These are phyloP conservation scores for Penicillium sp. DNA, from an alignment of 2,329 filamentous ascomycete genomes.

Conservation along the genomic window DNA sequence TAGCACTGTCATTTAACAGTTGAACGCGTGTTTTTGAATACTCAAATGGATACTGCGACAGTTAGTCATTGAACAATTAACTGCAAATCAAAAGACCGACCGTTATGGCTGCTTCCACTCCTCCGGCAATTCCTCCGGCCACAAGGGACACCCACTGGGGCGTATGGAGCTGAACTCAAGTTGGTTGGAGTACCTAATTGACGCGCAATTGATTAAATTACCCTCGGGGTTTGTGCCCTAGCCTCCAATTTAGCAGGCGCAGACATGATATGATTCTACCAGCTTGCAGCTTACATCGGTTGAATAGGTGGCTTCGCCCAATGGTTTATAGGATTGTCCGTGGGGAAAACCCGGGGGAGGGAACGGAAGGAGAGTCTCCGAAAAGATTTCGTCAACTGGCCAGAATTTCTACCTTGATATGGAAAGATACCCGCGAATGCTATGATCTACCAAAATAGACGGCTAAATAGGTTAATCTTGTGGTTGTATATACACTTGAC, in stretches of 20 bases:
- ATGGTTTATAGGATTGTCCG: not conserved
- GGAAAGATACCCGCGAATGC: no score
- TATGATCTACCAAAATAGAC: no score
- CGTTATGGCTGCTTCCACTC: constrained; percentile 54
- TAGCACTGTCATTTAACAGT: constrained; percentile 7
- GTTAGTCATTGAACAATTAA: not conserved
- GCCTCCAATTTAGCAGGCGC: not conserved
- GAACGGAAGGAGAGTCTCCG: no score
- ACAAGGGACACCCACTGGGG: constrained; percentile 50
- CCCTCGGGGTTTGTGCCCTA: not conserved
- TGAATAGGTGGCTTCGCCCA: not conserved
- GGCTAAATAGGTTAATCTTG: no score
- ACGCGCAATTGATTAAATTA: not conserved
- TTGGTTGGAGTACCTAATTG: not conserved
- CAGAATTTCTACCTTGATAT: no score
- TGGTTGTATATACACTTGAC: no score
- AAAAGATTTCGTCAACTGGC: no score
- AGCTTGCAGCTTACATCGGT: not conserved
- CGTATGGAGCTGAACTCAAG: constrained; percentile 18
- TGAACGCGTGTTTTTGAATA: constrained; percentile 57
- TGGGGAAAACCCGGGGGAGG: not conserved
- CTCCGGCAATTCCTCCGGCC: constrained; percentile 54
- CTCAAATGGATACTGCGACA: constrained; percentile 60
- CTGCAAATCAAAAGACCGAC: constrained; percentile 26
- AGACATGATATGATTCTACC: not conserved